These are phyloP conservation scores for Xenosphaeropsis pyriputrescens DNA, from an alignment of 2,329 filamentous ascomycete species.

Conservation along the genomic window DNA sequence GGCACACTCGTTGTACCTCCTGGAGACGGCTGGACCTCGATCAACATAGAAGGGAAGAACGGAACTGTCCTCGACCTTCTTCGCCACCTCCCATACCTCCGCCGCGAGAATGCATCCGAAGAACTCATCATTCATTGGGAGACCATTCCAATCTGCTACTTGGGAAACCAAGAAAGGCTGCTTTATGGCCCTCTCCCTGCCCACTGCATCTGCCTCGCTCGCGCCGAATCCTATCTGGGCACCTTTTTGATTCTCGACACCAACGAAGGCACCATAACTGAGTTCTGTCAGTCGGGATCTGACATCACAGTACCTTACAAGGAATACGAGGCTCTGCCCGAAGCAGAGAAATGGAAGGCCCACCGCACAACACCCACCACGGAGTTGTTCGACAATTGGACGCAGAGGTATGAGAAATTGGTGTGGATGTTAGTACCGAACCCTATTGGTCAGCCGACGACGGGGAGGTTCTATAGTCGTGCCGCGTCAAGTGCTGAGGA, in stretches of 20 bases:
- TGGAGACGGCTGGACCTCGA: neutral
- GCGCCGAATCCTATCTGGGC: neutral
- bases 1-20: neutral
- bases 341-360: conserved; percentile 1
- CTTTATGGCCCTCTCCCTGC: neutral
- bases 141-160: conserved; percentile 1
- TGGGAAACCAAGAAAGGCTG: neutral
- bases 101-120: neutral
- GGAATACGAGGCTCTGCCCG: neutral
- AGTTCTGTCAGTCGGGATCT: neutral
- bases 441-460: neutral
- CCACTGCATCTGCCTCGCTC: conserved; percentile 1
- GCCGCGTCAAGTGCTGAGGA: neutral
- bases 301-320: neutral
- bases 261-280: conserved; percentile 1
- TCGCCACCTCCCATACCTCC: conserved; percentile 1
- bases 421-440: conserved; percentile 1
- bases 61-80: conserved; percentile 1
- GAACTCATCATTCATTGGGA: neutral
- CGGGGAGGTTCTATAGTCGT: conserved; percentile 1
- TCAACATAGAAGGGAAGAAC: conserved; percentile 1
- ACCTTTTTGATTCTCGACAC: neutral
- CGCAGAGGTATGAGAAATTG: neutral
- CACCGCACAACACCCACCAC: neutral
- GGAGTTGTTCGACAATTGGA: neutral